These are phyloP conservation scores for Teunomyces pallodes DNA, from an alignment of 805 yeast genomes.

Conservation along the genomic window DNA sequence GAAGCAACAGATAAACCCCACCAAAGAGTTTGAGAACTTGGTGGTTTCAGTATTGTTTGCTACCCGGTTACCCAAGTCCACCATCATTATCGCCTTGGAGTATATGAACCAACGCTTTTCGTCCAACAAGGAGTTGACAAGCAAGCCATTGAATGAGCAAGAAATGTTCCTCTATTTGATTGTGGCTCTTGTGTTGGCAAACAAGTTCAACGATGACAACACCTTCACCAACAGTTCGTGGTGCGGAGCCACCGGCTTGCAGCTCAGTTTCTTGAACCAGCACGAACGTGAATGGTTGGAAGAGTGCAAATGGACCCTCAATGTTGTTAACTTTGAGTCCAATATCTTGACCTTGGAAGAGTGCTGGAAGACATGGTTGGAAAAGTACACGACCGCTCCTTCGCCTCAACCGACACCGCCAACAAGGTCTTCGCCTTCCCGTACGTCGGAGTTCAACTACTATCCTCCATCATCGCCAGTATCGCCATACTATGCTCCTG, in stretches of 20 bases:
- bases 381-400: slow-evolving; percentile 21
- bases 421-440: slow-evolving; percentile 6
- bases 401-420: slow-evolving; percentile 15
- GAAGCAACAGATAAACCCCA: slow-evolving; percentile 46
- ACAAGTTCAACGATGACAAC: slow-evolving; percentile 94
- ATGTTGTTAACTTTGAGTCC: slow-evolving; percentile 35
- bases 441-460: slow-evolving; percentile 9
- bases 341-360: slow-evolving; percentile 42
- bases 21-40: slow-evolving; percentile 53
- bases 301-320: slow-evolving; percentile 58
- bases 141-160: slow-evolving; percentile 20
- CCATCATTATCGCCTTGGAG: slow-evolving; percentile 76
- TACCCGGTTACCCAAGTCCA: slow-evolving; percentile 81
- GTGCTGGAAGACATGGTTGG: slow-evolving; percentile 46
- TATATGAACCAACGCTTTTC: slow-evolving; percentile 64
- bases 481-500: slow-evolving; percentile 16
- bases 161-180: slow-evolving; percentile 56
- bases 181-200: slow-evolving; percentile 75
- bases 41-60: slow-evolving; percentile 73
- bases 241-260: slow-evolving; percentile 91
- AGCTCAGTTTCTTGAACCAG: slow-evolving; percentile 55
- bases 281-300: slow-evolving; percentile 72
- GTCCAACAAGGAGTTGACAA: slow-evolving; percentile 18
- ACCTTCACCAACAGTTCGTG: slow-evolving; percentile 94
- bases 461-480: slow-evolving; percentile 24